phyloP scores from a whole-genome alignment of 2,329 filamentous ascomycete species.

The Curvularia hawaiiensis region DNA sequence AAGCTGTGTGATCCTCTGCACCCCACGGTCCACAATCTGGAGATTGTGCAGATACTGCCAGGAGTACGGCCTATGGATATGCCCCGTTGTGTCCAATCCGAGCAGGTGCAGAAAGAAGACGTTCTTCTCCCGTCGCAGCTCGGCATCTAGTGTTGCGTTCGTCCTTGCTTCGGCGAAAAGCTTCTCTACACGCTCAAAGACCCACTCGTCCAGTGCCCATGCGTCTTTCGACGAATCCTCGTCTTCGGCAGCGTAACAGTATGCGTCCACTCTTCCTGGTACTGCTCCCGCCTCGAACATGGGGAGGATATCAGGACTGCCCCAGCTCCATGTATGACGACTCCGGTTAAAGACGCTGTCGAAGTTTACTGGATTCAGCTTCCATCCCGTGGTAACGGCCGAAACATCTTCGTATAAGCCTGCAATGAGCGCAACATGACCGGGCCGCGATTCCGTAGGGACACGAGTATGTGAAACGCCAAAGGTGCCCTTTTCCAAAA shows the following conservation, averaged over 20 bases:
- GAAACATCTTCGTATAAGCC: slow-evolving; percentile 98
- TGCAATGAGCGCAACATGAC: slow-evolving; percentile 95
- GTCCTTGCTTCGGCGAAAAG: slow-evolving; percentile 80
- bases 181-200: slow-evolving; percentile 90
- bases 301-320: slow-evolving; percentile 92
- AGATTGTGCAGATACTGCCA: slow-evolving; percentile 95
- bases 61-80: slow-evolving; percentile 86
- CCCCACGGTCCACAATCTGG: slow-evolving; percentile 88
- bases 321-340: slow-evolving; percentile 98
- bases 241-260: slow-evolving; percentile 79
- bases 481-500: slow-evolving; percentile 90
- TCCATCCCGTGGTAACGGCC: slow-evolving; percentile 96
- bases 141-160: slow-evolving; percentile 74
- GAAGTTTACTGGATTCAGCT: slow-evolving; percentile 96
- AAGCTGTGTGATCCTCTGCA: slow-evolving; percentile 79
- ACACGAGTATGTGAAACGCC: slow-evolving; percentile 97
- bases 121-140: slow-evolving; percentile 79
- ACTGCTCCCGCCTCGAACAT: slow-evolving; percentile 97
- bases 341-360: slow-evolving; percentile 99
- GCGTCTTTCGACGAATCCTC: slow-evolving; percentile 91
- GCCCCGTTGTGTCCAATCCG: slow-evolving; percentile 88
- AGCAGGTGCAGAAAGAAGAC: slow-evolving; percentile 96
- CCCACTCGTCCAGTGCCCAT: slow-evolving; percentile 84
- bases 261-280: slow-evolving; percentile 84
- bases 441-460: slow-evolving; percentile 93